These are phyloP conservation scores for Arctium minus DNA, from an alignment of 129 eudicot species.

Conservation along the genomic window DNA sequence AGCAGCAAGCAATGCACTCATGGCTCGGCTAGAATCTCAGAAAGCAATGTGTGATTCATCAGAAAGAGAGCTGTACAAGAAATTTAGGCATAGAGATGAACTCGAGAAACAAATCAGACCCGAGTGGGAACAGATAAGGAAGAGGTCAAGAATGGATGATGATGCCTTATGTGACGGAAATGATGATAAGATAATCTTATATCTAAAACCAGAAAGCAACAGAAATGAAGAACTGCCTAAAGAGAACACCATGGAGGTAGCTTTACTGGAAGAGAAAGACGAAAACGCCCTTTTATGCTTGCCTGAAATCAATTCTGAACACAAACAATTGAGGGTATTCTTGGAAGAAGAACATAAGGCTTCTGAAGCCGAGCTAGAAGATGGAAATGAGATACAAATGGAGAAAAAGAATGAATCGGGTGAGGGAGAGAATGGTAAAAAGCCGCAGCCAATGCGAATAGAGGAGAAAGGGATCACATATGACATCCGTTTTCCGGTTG, in stretches of 20 bases:
- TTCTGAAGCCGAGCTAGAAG: slow-evolving; percentile 45
- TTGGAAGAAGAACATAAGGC: slow-evolving; percentile 87
- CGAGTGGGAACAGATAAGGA: slow-evolving; percentile 73
- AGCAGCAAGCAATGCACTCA: slow-evolving; percentile 80
- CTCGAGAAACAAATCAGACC: slow-evolving; percentile 70
- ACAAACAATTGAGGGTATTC: slow-evolving; percentile 69
- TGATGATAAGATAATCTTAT: slow-evolving; percentile 37
- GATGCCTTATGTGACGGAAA: slow-evolving; percentile 28
- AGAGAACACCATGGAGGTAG: slow-evolving; percentile 12
- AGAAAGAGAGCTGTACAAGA: slow-evolving; percentile 82
- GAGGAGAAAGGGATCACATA: slow-evolving; percentile 31
- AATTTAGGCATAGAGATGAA: slow-evolving; percentile 68
- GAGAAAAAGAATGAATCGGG: background rate
- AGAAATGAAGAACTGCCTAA: background rate
- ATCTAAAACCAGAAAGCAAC: slow-evolving; percentile 38
- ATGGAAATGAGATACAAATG: slow-evolving; percentile 12
- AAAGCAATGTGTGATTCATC: slow-evolving; percentile 87
- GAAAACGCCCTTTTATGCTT: slow-evolving; percentile 25
- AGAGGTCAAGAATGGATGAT: slow-evolving; percentile 70
- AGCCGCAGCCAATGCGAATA: slow-evolving; percentile 28
- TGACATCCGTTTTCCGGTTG: slow-evolving; percentile 40
- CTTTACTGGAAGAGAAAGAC: slow-evolving; percentile 25
- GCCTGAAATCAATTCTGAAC: slow-evolving; percentile 36
- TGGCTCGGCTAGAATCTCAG: slow-evolving; percentile 97
- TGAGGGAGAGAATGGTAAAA: slow-evolving; percentile 4